A percentile compares a stretch with the other conserved stretches of the same genome.
These are phyloP conservation scores for Pisolithus sp. DNA, from an alignment of 768 basidiomycete genomes.

Conservation along the genomic window DNA sequence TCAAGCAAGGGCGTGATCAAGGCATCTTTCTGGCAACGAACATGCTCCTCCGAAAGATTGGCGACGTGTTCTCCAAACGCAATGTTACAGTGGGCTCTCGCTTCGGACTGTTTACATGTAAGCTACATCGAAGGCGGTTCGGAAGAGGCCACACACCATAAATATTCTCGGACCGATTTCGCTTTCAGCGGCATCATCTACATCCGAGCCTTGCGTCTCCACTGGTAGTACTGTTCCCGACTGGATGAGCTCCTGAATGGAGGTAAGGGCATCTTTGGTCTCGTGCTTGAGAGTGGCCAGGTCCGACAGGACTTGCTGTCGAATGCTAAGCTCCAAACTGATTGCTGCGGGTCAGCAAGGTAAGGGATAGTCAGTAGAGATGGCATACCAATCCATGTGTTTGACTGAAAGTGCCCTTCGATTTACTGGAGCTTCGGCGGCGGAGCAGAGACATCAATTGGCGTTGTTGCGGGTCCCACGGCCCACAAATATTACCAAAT, in stretches of 20 bases:
- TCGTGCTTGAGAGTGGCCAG: conserved; percentile 54
- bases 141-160: conserved; percentile 44
- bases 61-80: conserved; percentile 76
- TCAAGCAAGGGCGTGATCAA: conserved; percentile 57
- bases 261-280: conserved; percentile 38
- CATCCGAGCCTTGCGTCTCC: conserved; percentile 6
- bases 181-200: conserved; percentile 17
- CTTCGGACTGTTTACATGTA: conserved; percentile 46
- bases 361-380: not conserved
- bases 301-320: conserved; percentile 69
- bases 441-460: too few species aligned
- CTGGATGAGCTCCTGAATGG: conserved; percentile 51
- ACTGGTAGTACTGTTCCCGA: conserved; percentile 50
- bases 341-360: not conserved
- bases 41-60: conserved; percentile 51
- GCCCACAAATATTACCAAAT: too few species aligned
- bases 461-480: too few species aligned
- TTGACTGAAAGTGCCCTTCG: too few species aligned
- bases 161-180: conserved; percentile 29
- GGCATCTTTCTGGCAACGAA: conserved; percentile 44
- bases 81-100: conserved; percentile 71
- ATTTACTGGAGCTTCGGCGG: too few species aligned
- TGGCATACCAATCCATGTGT: conserved; percentile 43
- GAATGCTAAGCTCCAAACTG: conserved; percentile 75
- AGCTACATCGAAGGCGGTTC: not conserved